These are phyloP conservation scores for Fusarium veterinarium DNA, from an alignment of 2,329 filamentous ascomycete species.

Conservation along the genomic window DNA sequence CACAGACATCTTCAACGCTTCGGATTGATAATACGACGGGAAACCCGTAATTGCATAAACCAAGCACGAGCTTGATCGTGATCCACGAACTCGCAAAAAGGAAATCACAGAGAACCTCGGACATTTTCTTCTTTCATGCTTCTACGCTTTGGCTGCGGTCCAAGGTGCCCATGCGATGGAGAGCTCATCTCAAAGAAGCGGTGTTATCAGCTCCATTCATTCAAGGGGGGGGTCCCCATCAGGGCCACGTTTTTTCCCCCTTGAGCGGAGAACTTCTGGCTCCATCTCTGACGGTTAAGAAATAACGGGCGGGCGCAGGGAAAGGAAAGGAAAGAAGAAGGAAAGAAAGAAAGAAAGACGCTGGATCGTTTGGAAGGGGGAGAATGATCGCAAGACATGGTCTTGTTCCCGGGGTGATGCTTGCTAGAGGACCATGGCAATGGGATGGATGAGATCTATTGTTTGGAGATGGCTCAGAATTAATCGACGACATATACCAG, in stretches of 20 bases:
- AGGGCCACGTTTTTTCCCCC: not conserved
- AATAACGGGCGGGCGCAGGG: conserved; percentile 11
- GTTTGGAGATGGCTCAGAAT: not conserved
- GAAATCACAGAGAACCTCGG: not conserved
- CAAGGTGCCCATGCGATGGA: conserved; percentile 1
- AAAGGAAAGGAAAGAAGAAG: not conserved
- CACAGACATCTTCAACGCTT: conserved; percentile 8
- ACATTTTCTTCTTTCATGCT: conserved; percentile 18
- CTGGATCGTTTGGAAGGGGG: conserved; percentile 16
- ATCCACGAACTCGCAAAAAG: not conserved
- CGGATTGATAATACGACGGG: conserved; percentile 5
- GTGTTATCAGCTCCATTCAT: not conserved
- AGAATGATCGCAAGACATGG: conserved; percentile 9
- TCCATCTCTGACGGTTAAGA: conserved; percentile 8
- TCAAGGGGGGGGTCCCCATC: conserved; percentile 33
- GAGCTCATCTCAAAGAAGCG: not conserved
- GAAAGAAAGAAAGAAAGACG: not conserved
- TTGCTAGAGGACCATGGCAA: conserved; percentile 37
- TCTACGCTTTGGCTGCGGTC: conserved; percentile 11
- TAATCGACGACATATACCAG: conserved; percentile 4
- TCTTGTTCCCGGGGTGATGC: conserved; percentile 36
- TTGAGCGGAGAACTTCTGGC: conserved; percentile 17
- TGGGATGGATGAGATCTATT: conserved; percentile 30
- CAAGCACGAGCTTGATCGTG: not conserved
- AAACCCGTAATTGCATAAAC: conserved; percentile 22